These are phyloP conservation scores for Aspergillus arachidicola DNA, from an alignment of 2,329 filamentous ascomycete genomes.

Conservation along the genomic window DNA sequence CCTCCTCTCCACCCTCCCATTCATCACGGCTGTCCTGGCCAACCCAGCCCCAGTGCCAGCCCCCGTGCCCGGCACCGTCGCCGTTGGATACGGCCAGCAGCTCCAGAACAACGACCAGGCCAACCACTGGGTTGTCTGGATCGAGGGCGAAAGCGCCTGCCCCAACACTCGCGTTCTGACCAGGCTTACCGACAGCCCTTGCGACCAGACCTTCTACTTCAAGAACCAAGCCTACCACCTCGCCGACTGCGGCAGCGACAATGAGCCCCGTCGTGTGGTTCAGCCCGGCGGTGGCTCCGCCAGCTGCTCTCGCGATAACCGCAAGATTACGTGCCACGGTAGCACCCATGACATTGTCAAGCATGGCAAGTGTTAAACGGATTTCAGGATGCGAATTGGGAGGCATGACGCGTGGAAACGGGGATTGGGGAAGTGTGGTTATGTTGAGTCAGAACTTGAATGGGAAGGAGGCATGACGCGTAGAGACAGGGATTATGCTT, in stretches of 20 bases:
- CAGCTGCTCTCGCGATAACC: not conserved
- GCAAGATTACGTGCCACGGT: not conserved
- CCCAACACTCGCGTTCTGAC: not conserved
- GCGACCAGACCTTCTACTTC: not conserved
- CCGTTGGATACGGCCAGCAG: not conserved
- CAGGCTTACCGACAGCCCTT: not conserved
- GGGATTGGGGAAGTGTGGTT: too few relatives aligned
- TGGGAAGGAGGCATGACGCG: too few relatives aligned
- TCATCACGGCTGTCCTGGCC: not conserved
- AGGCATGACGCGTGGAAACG: not conserved
- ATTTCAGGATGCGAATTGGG: not conserved
- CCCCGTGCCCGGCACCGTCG: not conserved
- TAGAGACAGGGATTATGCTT: too few relatives aligned
- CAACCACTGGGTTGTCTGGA: slow-evolving; percentile 3
- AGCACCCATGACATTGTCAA: not conserved
- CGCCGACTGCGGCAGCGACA: not conserved
- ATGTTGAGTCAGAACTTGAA: too few relatives aligned
- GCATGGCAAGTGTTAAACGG: not conserved
- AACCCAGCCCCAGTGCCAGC: not conserved
- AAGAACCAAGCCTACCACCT: not conserved
- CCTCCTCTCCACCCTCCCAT: not conserved
- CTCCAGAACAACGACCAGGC: not conserved
- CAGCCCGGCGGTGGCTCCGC: not conserved
- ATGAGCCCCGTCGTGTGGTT: not conserved
- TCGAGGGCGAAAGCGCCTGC: not conserved